Conservation (phyloP, 1,284 basidiomycete genomes). For the Cryptococcus floricola region DNA sequence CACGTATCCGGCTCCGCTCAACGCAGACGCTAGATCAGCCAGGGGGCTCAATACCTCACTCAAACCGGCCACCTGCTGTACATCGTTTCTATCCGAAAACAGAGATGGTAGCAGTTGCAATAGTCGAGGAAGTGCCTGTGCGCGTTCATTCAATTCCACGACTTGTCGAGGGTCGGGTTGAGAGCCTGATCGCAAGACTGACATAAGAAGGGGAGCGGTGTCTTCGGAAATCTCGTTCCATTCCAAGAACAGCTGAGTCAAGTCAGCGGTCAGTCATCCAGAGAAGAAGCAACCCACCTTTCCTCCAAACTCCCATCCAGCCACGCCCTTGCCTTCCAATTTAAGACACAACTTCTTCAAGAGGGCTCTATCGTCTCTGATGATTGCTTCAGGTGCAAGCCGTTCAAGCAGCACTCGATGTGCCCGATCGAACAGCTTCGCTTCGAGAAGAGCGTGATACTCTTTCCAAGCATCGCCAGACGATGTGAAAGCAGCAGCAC, state of each 20-base stretch:
- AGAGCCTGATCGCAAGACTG: conserved; percentile 20
- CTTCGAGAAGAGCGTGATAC: conserved; percentile 71
- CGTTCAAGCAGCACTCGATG: conserved; percentile 75
- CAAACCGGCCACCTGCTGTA: conserved; percentile 37
- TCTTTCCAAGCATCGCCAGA: conserved; percentile 65
- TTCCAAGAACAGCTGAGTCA: conserved; percentile 36
- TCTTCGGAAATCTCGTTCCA: conserved; percentile 34
- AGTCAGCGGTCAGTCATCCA: not conserved
- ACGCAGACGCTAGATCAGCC: conserved; percentile 26
- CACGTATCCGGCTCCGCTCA: conserved; percentile 30
- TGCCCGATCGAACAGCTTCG: conserved; percentile 66
- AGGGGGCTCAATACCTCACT: conserved; percentile 40
- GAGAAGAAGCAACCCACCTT: conserved; percentile 57
- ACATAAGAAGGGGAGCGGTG: conserved; percentile 29
- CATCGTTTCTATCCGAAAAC: conserved; percentile 35
- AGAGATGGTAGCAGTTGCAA: conserved; percentile 69
- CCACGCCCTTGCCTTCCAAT: conserved; percentile 62
- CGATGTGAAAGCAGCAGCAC: conserved; percentile 47
- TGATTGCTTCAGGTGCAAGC: conserved; percentile 84
- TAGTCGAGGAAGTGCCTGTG: conserved; percentile 61
- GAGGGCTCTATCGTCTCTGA: conserved; percentile 71
- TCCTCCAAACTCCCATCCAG: conserved; percentile 72
- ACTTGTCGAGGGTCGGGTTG: conserved; percentile 46
- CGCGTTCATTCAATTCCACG: conserved; percentile 59
- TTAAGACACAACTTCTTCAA: conserved; percentile 69